Base-by-base conservation (phyloP, 1,284 basidiomycete species). In the Quambalaria eucalypti region DNA sequence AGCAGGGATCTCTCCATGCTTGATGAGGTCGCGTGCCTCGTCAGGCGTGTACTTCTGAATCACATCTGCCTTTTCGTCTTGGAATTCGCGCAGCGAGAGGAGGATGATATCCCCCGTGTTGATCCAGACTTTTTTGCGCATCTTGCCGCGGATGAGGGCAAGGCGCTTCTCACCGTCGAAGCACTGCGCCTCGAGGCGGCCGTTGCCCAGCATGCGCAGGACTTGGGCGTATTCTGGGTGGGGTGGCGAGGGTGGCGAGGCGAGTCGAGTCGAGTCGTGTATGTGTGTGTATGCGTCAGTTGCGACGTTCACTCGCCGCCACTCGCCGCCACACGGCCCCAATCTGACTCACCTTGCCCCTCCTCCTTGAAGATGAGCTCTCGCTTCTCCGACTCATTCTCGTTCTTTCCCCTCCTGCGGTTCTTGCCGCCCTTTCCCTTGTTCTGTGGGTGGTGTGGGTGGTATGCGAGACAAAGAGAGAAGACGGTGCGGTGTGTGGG, bases 121-220 rank as follows among this genome's bases (percentile, higher is more conserved):
- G 78, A 99, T 98, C 95, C 95, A 98, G 70, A 98, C 92, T 86
- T 98, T 98, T 80, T 98, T 98, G 75, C 95, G 81, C 88, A 99
- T 92, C 81, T 97, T 97, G 54, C 95, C 95, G 78, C 95, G 84
- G 76, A 99, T 98, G 77, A 98, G 95, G 26, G 90, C 93, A 76
- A 98, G 81, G 69, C 93, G 82, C 79, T 96, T 97, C 82, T 95
- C 91, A 51, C 95, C 93, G 78, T 99, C 95, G 74, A 98, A 97
- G 80, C 95, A 97, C 73, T 88, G 85, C 4, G 93, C 93, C 79
- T 97, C 93, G 60, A 99, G 79, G 48, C 93, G 85, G 40, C 95
- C 95, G 76, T 99, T 99, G 53, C 95, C 95, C 52, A 99, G 83
- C 95, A 99, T 99, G 81, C 96, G 97, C 53, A 82, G 85, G 42